These are phyloP conservation scores for Neophaeococcomyces aloes DNA, from an alignment of 2,329 filamentous ascomycete genomes.

Conservation along the genomic window DNA sequence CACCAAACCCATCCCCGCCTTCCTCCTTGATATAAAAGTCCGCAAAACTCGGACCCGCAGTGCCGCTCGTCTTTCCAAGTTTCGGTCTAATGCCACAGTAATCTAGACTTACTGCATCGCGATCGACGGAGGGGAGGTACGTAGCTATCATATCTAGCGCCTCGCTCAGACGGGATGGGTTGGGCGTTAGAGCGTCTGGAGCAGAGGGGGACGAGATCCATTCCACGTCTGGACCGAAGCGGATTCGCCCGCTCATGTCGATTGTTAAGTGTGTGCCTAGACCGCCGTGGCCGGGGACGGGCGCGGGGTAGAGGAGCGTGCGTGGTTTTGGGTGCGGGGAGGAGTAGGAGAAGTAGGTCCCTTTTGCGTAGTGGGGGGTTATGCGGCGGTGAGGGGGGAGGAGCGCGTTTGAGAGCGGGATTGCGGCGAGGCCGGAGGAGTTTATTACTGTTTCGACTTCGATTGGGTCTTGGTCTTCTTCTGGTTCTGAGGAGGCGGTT, in stretches of 20 bases:
- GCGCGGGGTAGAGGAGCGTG: conserved; percentile 79
- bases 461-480: conserved; percentile 42
- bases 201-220: conserved; percentile 71
- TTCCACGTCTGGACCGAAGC: conserved; percentile 91
- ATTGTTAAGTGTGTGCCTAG: conserved; percentile 93
- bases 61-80: conserved; percentile 48
- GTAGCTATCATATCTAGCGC: conserved; percentile 64
- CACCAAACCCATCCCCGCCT: conserved; percentile 64
- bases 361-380: conserved; percentile 75
- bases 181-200: conserved; percentile 53
- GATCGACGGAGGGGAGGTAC: conserved; percentile 68
- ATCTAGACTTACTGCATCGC: conserved; percentile 58
- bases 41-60: conserved; percentile 53
- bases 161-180: conserved; percentile 48
- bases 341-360: conserved; percentile 83
- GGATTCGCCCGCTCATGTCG: conserved; percentile 70
- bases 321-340: conserved; percentile 53
- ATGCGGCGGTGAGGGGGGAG: conserved; percentile 47
- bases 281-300: conserved; percentile 68
- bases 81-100: conserved; percentile 92
- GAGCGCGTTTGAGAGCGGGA: conserved; percentile 71
- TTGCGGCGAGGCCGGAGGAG: conserved; percentile 70
- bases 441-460: conserved; percentile 73
- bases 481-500: not conserved
- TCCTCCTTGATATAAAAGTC: conserved; percentile 69